A percentile compares a stretch with the other conserved stretches of the same genome.
These are phyloP conservation scores for Mortierella sp. DNA, from an alignment of 371 early-diverging fungal species.

Conservation along the genomic window DNA sequence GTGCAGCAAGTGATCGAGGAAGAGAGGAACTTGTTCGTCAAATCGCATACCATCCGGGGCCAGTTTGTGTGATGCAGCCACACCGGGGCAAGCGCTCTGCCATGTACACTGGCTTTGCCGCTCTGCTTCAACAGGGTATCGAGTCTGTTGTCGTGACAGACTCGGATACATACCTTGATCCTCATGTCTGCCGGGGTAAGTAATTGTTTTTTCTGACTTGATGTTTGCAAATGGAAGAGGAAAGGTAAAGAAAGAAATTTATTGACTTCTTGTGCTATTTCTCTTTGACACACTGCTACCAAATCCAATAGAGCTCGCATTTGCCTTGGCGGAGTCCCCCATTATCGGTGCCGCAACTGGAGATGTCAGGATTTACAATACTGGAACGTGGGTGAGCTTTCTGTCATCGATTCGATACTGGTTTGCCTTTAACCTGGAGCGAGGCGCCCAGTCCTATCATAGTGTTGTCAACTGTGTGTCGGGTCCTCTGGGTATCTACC, in stretches of 20 bases:
- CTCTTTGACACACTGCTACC: background rate
- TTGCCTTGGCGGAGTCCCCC: constrained; percentile 61
- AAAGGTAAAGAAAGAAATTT: constrained; percentile 1
- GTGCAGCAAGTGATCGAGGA: constrained; percentile 34
- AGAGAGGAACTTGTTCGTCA: constrained; percentile 35
- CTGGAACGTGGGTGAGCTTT: constrained; percentile 61
- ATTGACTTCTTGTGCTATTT: background rate
- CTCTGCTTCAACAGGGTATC: constrained; percentile 61
- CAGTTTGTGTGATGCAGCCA: constrained; percentile 66
- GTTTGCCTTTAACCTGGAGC: constrained; percentile 79
- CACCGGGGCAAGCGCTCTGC: constrained; percentile 73
- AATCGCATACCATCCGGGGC: constrained; percentile 54
- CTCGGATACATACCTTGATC: constrained; percentile 73
- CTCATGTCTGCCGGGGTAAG: constrained; percentile 54
- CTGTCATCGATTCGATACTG: constrained; percentile 74
- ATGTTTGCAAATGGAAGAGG: background rate
- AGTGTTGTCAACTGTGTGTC: constrained; percentile 74
- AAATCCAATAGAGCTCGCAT: constrained; percentile 57
- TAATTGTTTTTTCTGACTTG: constrained; percentile 7
- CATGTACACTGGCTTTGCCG: constrained; percentile 73
- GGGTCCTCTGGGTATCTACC: constrained; percentile 75
- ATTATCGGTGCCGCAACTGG: constrained; percentile 72
- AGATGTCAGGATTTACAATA: constrained; percentile 73
- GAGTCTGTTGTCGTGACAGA: constrained; percentile 73
- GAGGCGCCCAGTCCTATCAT: constrained; percentile 72